These are phyloP conservation scores for Iris pallida DNA, from an alignment of 116 monocot genomes.

Conservation along the genomic window DNA sequence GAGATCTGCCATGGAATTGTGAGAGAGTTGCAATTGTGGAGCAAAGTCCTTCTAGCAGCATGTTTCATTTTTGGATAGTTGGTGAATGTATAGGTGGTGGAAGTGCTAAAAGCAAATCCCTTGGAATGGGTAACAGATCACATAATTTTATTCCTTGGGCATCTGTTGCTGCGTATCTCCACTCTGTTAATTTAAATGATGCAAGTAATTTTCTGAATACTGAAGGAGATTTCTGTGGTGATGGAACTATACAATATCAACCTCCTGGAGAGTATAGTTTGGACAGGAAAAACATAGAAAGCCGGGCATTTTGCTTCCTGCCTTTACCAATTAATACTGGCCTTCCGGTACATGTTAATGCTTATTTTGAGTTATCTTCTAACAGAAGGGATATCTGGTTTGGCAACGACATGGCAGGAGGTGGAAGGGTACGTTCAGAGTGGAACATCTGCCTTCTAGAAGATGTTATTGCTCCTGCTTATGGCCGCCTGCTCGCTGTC, in stretches of 20 bases:
- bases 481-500: constrained; percentile 65
- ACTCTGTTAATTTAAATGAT: constrained; percentile 36
- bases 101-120: constrained; percentile 56
- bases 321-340: constrained; percentile 86
- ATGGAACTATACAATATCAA: constrained; percentile 17
- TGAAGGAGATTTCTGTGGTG: constrained; percentile 18
- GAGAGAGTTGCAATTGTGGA: constrained; percentile 70
- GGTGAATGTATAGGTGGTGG: constrained; percentile 92
- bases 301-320: constrained; percentile 94
- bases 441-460: constrained; percentile 93
- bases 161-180: constrained; percentile 78
- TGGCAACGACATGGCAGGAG: constrained; percentile 98
- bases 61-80: constrained; percentile 66
- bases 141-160: constrained; percentile 96
- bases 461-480: constrained; percentile 82
- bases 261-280: constrained; percentile 15
- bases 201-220: constrained; percentile 9
- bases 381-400: constrained; percentile 99
- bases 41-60: constrained; percentile 30
- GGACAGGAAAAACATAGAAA: constrained; percentile 48
- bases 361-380: constrained; percentile 97
- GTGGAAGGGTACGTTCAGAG: constrained; percentile 86
- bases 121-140: constrained; percentile 39
- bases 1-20: constrained; percentile 79
- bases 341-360: constrained; percentile 85